Evolutionary conservation across 1,284 basidiomycete genomes (phyloP), one percentile per base, ranked within the genome.

Genomic region (Ganoderma lucidum): DNA sequence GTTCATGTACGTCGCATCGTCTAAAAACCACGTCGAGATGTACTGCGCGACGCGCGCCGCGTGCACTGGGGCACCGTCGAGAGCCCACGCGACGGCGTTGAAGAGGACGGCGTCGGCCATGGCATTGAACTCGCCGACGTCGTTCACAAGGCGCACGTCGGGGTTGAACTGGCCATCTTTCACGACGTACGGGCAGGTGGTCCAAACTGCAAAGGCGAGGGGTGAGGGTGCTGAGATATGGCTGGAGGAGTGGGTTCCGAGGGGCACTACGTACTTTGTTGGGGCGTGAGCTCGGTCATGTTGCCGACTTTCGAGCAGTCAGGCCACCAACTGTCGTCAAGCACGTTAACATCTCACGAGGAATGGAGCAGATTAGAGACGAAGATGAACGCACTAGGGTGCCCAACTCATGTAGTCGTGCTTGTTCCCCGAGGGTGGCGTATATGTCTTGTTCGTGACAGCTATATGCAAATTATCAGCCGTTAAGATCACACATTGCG

Each of bases 91-190:
- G 32, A 92, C 80, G 4, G 88, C 78, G 74, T 90, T 90, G 81
- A 88, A 90, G 37, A 91, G 81, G 19, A 90, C 83, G 2, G 88
- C 85, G 72, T 92, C 85, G 6, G 89, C 83, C 71, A 90, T 78
- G 65, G 81, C 81, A 62, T 84, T 81, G 77, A 92, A 87, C 55
- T 83, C 83, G 59, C 84, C 85, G 58, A 87, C 83, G 73, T 88
- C 87, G 75, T 88, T 84, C 62, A 77, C 68, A 23, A 70, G 59
- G 37, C 73, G 72, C 23, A 66, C 71, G 62, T 75, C 76, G 28
- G 76, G 76, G 77, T 93, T 93, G 75, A 91, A 85, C 68, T 83
- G 74, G 19, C 91, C 91, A 73, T 93, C 91, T 5, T 83, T 81
- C 28, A 76, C 73, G 59, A 82, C 80, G 75, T 92, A 93, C 3